Evolutionary conservation across 441 rosid species (phyloP), one percentile per base, ranked within the genome.

Genomic region (Adansonia gregorii): DNA sequence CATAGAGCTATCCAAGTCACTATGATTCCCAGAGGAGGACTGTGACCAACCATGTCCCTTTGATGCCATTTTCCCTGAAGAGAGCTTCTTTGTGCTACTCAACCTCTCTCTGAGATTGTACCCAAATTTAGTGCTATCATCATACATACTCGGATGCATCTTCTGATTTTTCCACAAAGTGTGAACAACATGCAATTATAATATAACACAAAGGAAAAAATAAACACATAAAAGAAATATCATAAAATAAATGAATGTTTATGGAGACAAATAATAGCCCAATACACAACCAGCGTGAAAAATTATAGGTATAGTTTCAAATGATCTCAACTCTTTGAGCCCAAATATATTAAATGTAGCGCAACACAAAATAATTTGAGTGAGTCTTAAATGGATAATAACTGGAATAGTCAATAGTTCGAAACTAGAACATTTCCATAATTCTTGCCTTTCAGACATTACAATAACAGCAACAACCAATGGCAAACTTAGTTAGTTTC

Each of bases 91-190:
- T 67, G 73, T 75, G 77, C 80, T 66, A 83, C 75, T 82, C 75
- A 80, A 67, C 76, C 97, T 87, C 83, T 90, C 92, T 85, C 97
- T 88, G 76, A 94, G 85, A 77, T 92, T 91, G 88, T 94, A 94
- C 65, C 76, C 79, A 67, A 88, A 72, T 80, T 89, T 95, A 85
- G 61, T 76, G 45, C 86, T 85, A 86, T 89, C 95, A 7, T 89
- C 95, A 75, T 93, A 92, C 87, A 89, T 70, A 67, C 82, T 82
- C 1, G 97, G 98, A 79, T 89, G 97, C 95, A 88, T 89, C 91
- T 78, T 91, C 87, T 86, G 89, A 74, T 82, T 73, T 85, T 85
- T 92, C 97, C 91, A 83, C 81, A 83, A 75, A 78, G 82, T 12
- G 69, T 15, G 71, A 81, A 77, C 43, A 80, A 24, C 35, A 72